Conservation (phyloP, 2,329 filamentous ascomycete genomes). For the Neofusicoccum sp. region DNA sequence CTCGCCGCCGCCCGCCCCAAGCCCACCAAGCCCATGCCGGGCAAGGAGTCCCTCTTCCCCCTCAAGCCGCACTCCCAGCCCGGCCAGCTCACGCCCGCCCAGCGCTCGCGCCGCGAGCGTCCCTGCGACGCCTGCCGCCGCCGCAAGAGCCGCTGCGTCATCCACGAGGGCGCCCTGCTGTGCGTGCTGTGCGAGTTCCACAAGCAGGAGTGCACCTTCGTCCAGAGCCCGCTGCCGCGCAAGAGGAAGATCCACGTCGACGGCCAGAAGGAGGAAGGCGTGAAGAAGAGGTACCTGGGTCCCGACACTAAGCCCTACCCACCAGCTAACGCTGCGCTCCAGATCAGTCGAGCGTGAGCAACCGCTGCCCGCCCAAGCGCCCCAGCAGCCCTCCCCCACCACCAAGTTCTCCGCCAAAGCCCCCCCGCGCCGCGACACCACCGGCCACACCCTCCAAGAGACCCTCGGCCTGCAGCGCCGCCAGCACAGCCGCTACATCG, state of each 20-base stretch:
- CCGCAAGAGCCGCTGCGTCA: slow-evolving; percentile 73
- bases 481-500: slow-evolving; percentile 80
- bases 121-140: slow-evolving; percentile 67
- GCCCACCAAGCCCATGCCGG: slow-evolving; percentile 39
- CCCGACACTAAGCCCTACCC: neutral
- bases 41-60: slow-evolving; percentile 43
- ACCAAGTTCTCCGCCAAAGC: slow-evolving; percentile 23
- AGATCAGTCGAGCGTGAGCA: slow-evolving; percentile 38
- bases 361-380: slow-evolving; percentile 25
- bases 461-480: slow-evolving; percentile 71
- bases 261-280: slow-evolving; percentile 57
- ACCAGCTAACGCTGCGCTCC: slow-evolving; percentile 18
- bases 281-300: slow-evolving; percentile 66
- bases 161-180: slow-evolving; percentile 69
- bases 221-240: slow-evolving; percentile 71
- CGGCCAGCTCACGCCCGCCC: slow-evolving; percentile 37
- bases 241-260: slow-evolving; percentile 75
- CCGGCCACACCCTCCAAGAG: slow-evolving; percentile 42
- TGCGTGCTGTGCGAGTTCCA: slow-evolving; percentile 77
- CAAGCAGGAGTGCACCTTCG: slow-evolving; percentile 75
- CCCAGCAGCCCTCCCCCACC: slow-evolving; percentile 25
- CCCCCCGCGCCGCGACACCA: slow-evolving; percentile 29
- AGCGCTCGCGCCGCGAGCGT: slow-evolving; percentile 38
- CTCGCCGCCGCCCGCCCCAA: slow-evolving; percentile 46
- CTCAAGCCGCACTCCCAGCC: slow-evolving; percentile 33